Base-by-base conservation (phyloP, 2,329 filamentous ascomycete species). In the Pseudogymnoascus sp. region DNA sequence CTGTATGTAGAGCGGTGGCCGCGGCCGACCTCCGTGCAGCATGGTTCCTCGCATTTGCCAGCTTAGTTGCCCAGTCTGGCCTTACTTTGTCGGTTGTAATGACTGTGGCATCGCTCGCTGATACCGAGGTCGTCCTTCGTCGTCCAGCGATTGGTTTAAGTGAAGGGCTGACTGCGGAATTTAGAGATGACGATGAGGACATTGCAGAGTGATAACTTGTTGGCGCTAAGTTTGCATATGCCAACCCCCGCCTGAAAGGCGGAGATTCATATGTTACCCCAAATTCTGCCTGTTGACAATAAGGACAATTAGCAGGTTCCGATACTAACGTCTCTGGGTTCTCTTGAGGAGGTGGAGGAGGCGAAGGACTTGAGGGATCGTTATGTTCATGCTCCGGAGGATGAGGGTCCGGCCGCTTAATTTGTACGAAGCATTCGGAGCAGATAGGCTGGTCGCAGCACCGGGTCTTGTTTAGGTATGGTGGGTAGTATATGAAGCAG, bases 381-480 rank as follows among this genome's bases (percentile, higher is more conserved):
- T 70, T 68, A 41, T 72, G 79, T 41, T 69, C 66, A 71, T 95
- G 90, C 73, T 96, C 91, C 1, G 91, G 91, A 40, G 92, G 86
- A 74, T 97, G 91, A 8, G 92, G 93, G 67, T 99, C 93, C 3
- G 92, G 88, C 43, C 95, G 86, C 75, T 97, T 98, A 74, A 99
- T 99, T 75, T 99, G 95, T 3, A 99, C 95, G 71, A 99, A 99
- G 75, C 95, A 99, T 77, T 99, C 95, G 43, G 93, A 98, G 77
- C 95, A 99, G 66, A 99, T 98, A 5, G 90, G 83, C 74, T 99
- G 95, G 70, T 96, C 92, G 75, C 95, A 99, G 74, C 95, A 99
- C 68, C 95, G 83, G 0, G 95, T 99, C 68, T 88, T 89, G 77
- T 99, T 99, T 31, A 99, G 82, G 72, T 96, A 96, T 3, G 92